Evolutionary conservation across 2,329 filamentous ascomycete genomes (phyloP).

Genomic region (Pleurostoma richardsiae): DNA sequence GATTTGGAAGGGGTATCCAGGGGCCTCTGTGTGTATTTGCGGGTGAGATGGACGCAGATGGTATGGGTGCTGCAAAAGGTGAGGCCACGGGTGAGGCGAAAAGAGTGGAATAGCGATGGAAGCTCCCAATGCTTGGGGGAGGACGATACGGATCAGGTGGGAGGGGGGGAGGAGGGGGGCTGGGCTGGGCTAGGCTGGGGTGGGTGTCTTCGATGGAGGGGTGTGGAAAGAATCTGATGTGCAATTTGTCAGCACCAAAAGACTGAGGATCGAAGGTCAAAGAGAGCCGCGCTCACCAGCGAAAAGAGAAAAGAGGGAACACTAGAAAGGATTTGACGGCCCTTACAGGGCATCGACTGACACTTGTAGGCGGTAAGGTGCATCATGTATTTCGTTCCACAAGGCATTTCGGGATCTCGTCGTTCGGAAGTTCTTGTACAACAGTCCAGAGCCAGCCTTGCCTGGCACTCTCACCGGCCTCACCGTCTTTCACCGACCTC

Average conservation of each 20-base stretch:
- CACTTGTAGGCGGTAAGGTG: too few relatives aligned
- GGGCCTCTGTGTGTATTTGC: not conserved
- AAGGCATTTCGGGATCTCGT: too few relatives aligned
- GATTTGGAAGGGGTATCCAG: not conserved
- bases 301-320: too few relatives aligned
- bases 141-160: not conserved
- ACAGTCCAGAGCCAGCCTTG: too few relatives aligned
- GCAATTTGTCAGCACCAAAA: not conserved
- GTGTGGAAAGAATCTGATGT: not conserved
- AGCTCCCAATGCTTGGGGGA: not conserved
- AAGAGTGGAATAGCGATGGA: not conserved
- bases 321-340: too few relatives aligned
- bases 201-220: not conserved
- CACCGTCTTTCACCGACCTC: too few relatives aligned
- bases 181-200: not conserved
- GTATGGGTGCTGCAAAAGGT: not conserved
- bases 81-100: not conserved
- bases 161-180: not conserved
- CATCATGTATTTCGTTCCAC: too few relatives aligned
- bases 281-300: too few relatives aligned
- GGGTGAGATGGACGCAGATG: not conserved
- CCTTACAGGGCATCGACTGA: too few relatives aligned
- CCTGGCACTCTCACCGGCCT: too few relatives aligned
- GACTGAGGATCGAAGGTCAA: not conserved
- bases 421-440: too few relatives aligned